Percentiles rank a stretch among this genome's conserved stretches.
phyloP scores from a whole-genome alignment of 2,329 filamentous ascomycete species.

The Chalaropsis thielavioides region DNA sequence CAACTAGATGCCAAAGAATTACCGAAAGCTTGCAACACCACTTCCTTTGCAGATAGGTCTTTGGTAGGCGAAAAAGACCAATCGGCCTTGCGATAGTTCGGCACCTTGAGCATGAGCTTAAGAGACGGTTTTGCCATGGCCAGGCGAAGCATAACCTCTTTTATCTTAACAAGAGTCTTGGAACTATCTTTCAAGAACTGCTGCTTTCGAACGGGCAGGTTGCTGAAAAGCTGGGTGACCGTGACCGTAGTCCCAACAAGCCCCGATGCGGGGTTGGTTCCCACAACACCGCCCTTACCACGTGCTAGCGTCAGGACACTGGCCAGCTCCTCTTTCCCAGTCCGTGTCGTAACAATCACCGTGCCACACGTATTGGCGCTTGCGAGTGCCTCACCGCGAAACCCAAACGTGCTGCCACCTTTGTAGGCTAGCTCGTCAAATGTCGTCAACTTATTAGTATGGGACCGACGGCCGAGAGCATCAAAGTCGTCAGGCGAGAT shows the following conservation, averaged over 20 bases:
- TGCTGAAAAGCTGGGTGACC: conserved; percentile 43
- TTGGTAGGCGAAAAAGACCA: conserved; percentile 50
- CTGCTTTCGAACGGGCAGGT: conserved; percentile 49
- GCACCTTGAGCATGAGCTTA: conserved; percentile 44
- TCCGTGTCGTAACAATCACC: conserved; percentile 49
- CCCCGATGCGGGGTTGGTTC: conserved; percentile 30
- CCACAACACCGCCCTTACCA: conserved; percentile 23
- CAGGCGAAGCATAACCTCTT: conserved; percentile 47
- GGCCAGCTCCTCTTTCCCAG: conserved; percentile 45
- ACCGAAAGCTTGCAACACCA: conserved; percentile 48
- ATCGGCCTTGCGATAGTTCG: conserved; percentile 35
- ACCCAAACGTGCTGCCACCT: conserved; percentile 51
- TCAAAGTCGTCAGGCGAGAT: conserved; percentile 49
- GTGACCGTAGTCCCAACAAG: conserved; percentile 56
- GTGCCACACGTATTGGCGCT: conserved; percentile 46
- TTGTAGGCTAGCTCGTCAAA: conserved; percentile 46
- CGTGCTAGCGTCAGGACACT: conserved; percentile 31
- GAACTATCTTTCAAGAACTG: conserved; percentile 40
- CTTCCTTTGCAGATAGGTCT: conserved; percentile 37
- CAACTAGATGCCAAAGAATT: conserved; percentile 42
- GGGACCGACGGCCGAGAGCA: conserved; percentile 47
- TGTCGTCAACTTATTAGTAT: conserved; percentile 59
- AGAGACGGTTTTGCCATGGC: conserved; percentile 50
- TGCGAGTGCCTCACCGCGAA: conserved; percentile 60
- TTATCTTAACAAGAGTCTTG: conserved; percentile 44